Base-by-base conservation (phyloP, 2,329 filamentous ascomycete genomes). In the Phyllosticta citriasiana region DNA sequence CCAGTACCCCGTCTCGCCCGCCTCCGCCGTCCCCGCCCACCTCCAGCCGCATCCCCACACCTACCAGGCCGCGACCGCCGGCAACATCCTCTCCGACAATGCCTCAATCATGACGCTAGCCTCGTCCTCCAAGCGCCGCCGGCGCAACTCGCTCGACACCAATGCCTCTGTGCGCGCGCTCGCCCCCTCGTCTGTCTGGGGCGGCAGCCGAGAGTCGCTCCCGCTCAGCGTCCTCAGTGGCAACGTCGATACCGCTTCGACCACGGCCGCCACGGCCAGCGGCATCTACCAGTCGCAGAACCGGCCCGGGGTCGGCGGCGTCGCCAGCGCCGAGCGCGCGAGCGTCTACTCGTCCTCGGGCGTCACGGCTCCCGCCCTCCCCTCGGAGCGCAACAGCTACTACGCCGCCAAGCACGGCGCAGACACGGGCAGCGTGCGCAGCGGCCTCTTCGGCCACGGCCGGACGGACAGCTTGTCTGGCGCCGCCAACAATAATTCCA, bases 31-130 rank as follows among this genome's bases (percentile, higher is more conserved):
- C 54, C 88, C 88, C 2, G 78, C 86, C 2, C 87, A 91, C 73
- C 78, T 89, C 27, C 82, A 79, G 1, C 84, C 84, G 22, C 74
- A 69, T 68, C 88, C 88, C 2, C 83, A 85, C 4, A 92, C 88
- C 0, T 93, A 93, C 72, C 83, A 80, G 57, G 84, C 82, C n/a
- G 88, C 88, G 1, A 93, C 88, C 0, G 89, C 89, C 58, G 91
- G 92, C 74, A 90, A 89, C 67, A 80, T 93, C 5, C 78, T 93
- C 35, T 91, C 88, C 1, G 90, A 95, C 72, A 90, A 95, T 70
- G 90, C 90, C 24, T 93, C 89, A 26, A 92, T 95, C 66, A 76
- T 95, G 63, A 95, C 90, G 0, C 80, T 95, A 14, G 90, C 90
- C 2, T 93, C 89, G 3, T 92, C 88, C 0, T 90, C 87, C 65